phyloP scores from a whole-genome alignment of 768 basidiomycete genomes.

The Naematelia encephala region DNA sequence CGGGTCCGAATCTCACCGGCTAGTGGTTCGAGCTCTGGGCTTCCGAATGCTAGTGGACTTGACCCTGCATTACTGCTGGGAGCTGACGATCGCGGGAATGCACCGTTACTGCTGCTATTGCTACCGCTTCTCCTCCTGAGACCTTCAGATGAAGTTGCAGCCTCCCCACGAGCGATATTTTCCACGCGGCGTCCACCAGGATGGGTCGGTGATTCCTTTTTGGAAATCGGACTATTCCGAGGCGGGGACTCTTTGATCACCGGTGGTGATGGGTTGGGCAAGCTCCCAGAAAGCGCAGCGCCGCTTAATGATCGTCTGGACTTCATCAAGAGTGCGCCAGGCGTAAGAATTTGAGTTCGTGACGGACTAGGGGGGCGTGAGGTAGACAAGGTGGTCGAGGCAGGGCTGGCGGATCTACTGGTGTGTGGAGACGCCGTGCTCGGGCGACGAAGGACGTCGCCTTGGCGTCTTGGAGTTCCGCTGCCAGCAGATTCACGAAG shows the following conservation, averaged over 20 bases:
- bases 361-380: constrained; percentile 35
- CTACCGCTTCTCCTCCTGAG: constrained; percentile 18
- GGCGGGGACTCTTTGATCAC: constrained; percentile 17
- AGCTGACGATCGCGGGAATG: constrained; percentile 6
- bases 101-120: constrained; percentile 21
- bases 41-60: constrained; percentile 33
- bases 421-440: constrained; percentile 23
- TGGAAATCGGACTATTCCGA: not conserved
- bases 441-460: constrained; percentile 18
- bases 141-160: not conserved
- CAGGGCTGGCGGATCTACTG: constrained; percentile 21
- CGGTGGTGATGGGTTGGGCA: constrained; percentile 10
- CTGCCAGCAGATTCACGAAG: constrained; percentile 16
- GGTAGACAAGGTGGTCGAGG: constrained; percentile 20
- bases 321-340: constrained; percentile 28
- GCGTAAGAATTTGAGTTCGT: constrained; percentile 11
- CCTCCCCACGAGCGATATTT: not conserved
- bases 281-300: constrained; percentile 17
- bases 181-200: constrained; percentile 15
- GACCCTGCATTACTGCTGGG: constrained; percentile 11
- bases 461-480: constrained; percentile 27
- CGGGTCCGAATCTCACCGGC: constrained; percentile 12
- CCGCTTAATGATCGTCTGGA: constrained; percentile 27
- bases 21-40: constrained; percentile 26
- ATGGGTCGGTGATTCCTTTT: constrained; percentile 14